Evolutionary conservation across 2,329 filamentous ascomycete genomes (phyloP).

Genomic region (Tolypocladium ophioglossoides): DNA sequence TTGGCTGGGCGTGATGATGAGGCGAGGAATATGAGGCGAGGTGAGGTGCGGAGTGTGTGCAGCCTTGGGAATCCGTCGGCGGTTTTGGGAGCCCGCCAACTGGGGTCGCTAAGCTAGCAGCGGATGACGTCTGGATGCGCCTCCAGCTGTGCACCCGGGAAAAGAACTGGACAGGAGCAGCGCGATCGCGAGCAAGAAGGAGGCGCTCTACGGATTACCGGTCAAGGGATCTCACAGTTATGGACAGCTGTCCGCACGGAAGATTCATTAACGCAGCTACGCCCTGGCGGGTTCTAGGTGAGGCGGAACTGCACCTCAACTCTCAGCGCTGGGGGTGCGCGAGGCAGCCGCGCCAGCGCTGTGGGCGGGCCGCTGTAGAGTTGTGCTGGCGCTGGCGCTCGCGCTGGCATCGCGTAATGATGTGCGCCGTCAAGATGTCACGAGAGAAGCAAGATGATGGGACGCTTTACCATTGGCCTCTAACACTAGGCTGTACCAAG

Average conservation of each 20-base stretch:
- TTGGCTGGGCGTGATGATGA: background rate
- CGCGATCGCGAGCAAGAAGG: background rate
- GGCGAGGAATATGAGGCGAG: background rate
- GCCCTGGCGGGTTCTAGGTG: background rate
- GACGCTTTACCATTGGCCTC: background rate
- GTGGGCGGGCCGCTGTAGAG: background rate
- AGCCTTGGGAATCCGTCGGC: background rate
- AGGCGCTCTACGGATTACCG: too few relatives aligned
- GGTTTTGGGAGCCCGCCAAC: background rate
- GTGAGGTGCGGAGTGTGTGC: background rate
- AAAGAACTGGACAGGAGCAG: too few relatives aligned
- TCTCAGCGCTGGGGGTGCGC: background rate
- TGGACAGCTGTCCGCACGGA: background rate
- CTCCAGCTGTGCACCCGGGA: background rate
- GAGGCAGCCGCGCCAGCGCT: background rate
- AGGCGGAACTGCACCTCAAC: background rate
- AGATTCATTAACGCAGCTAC: background rate
- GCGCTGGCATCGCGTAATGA: too few relatives aligned
- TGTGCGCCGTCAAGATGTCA: background rate
- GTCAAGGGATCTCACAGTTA: background rate
- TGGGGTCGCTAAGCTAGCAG: background rate
- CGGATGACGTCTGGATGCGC: slow-evolving; percentile 1
- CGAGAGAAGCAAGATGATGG: background rate
- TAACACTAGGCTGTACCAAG: background rate
- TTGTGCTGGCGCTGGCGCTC: background rate